Base-by-base conservation (phyloP, 169 alveolate species). In the Cryptosporidium ubiquitum region DNA sequence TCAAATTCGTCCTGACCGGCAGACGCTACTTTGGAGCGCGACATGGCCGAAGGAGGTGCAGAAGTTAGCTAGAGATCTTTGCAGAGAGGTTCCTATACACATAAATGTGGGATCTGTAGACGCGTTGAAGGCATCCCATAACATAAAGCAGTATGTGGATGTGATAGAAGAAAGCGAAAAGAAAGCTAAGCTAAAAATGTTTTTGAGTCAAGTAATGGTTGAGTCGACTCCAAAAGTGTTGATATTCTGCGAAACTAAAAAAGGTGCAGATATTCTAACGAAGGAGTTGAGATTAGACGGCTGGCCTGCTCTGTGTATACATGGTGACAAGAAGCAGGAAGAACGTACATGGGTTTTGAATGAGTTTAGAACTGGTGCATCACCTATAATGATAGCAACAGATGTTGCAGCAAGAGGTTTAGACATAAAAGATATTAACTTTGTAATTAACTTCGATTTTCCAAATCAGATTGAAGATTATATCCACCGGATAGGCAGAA, bases 371-470 rank as follows among this genome's bases (percentile, higher is more conserved):
- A 92, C 94, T 37, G 99, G 99, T 49, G 93, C 96, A 57, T 93
- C 95, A 52, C 98, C 98, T 57, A 97, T 98, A 73, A 93, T 98
- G 95, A 97, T 98, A 52, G 99, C 99, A n/a, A 98, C 99, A 0
- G 99, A 99, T 92, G 99, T 99, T 5, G 99, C 99, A 16, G 95
- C 99, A 42, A 95, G 99, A 75, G 99, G 99, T 29, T 92, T 98
- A 68, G 99, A 99, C 91, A 98, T 99, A 58, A 98, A 98, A 70
- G 99, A 97, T 75, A 96, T 97, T 74, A 96, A 95, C 85, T 95
- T 92, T 86, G 99, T 99, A 16, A 95, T 99, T 40, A 99, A 99
- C 95, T 98, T 96, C 93, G 99, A 99, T 89, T 96, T 99, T 95
- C 99, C 99, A 14, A 95, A 94, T 85, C 97, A 97, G 61, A 96